A percentile compares a stretch with the other conserved stretches of the same genome.
phyloP scores from a whole-genome alignment of 139 green algal species.

The Coccomyxa sp. region DNA sequence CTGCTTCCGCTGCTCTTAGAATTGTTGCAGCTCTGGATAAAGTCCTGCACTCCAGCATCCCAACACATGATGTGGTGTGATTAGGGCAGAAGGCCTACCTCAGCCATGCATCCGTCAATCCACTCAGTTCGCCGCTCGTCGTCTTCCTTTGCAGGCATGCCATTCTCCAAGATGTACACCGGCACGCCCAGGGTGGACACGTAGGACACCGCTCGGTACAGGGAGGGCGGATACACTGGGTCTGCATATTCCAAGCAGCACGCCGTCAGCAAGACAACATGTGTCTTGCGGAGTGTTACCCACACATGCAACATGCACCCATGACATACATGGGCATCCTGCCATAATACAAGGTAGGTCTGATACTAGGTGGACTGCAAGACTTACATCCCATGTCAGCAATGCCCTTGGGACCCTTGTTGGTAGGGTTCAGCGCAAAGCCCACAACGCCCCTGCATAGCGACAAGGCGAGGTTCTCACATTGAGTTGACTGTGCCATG shows the following conservation, averaged over 20 bases:
- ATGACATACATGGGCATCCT: too few species aligned
- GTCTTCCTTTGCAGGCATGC: slow-evolving; percentile 48
- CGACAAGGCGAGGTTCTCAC: background rate
- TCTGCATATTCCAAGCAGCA: background rate
- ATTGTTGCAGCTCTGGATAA: too few species aligned
- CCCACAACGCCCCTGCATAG: slow-evolving; percentile 38
- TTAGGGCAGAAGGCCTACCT: slow-evolving; percentile 15
- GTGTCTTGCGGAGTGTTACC: too few species aligned
- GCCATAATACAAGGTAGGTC: too few species aligned
- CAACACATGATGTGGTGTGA: too few species aligned
- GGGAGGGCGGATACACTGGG: slow-evolving; percentile 17
- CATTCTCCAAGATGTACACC: slow-evolving; percentile 84
- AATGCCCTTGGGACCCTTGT: slow-evolving; percentile 53
- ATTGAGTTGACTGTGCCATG: background rate
- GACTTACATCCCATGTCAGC: slow-evolving; percentile 67
- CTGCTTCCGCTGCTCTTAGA: too few species aligned
- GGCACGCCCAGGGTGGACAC: slow-evolving; percentile 51
- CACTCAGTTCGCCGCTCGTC: slow-evolving; percentile 39
- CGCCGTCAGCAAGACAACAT: too few species aligned
- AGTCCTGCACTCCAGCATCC: too few species aligned
- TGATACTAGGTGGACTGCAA: too few species aligned
- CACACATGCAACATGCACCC: too few species aligned
- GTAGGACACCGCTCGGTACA: slow-evolving; percentile 24
- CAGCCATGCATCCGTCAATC: slow-evolving; percentile 39
- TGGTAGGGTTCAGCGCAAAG: slow-evolving; percentile 41